phyloP scores from a whole-genome alignment of 495 filamentous ascomycete species.

The Pyrenula aspistea region DNA sequence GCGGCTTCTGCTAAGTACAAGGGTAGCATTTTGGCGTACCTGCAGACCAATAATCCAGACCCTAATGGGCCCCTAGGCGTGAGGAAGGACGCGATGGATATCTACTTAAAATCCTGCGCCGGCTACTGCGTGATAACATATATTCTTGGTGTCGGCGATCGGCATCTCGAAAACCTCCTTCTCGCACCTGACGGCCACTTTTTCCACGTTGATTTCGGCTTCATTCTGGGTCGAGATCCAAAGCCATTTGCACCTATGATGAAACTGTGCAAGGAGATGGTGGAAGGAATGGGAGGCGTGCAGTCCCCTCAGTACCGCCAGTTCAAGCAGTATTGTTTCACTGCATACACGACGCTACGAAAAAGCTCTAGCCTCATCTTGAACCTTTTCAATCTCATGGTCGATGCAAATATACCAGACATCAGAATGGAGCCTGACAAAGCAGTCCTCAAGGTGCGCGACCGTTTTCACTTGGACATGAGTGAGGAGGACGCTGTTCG shows the following conservation, averaged over 20 bases:
- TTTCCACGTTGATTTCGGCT: slow-evolving; percentile 97
- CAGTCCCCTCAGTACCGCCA: slow-evolving; percentile 65
- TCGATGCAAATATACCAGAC: slow-evolving; percentile 91
- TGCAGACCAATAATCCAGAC: slow-evolving; percentile 85
- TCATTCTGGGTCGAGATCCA: slow-evolving; percentile 92
- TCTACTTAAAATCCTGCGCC: slow-evolving; percentile 88
- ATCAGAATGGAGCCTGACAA: slow-evolving; percentile 87
- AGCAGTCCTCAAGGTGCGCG: slow-evolving; percentile 86
- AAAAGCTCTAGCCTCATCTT: slow-evolving; percentile 87
- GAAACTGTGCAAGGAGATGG: slow-evolving; percentile 97
- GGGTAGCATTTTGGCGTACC: slow-evolving; percentile 69
- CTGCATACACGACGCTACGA: slow-evolving; percentile 81
- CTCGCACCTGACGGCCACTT: slow-evolving; percentile 84
- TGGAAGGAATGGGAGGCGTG: slow-evolving; percentile 91
- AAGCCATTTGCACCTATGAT: slow-evolving; percentile 95
- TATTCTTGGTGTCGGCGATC: slow-evolving; percentile 92
- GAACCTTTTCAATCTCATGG: slow-evolving; percentile 93
- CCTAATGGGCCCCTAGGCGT: slow-evolving; percentile 71
- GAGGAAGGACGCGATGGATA: slow-evolving; percentile 86
- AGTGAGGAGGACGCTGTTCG: slow-evolving; percentile 87
- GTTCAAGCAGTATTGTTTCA: slow-evolving; percentile 93
- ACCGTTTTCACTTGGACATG: slow-evolving; percentile 85
- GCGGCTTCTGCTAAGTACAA: slow-evolving; percentile 71
- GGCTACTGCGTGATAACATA: slow-evolving; percentile 99
- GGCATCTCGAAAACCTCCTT: slow-evolving; percentile 92